These are phyloP conservation scores for Yamadazyma atmosphaerica DNA, from an alignment of 1,139 yeast species.

Conservation along the genomic window DNA sequence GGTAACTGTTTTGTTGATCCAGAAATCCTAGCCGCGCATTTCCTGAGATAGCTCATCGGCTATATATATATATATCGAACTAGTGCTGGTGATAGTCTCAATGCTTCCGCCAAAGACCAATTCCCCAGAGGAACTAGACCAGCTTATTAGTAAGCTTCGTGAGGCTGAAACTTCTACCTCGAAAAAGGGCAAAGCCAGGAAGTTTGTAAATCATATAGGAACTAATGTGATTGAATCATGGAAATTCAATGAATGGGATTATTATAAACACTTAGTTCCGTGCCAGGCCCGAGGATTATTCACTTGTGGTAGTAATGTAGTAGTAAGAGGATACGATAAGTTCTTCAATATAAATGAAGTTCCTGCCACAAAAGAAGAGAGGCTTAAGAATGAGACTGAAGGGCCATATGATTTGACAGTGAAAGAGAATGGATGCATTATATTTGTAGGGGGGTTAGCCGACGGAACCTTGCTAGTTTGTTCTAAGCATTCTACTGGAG, in stretches of 20 bases:
- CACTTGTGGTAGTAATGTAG: slow-evolving; percentile 53
- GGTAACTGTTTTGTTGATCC: background rate
- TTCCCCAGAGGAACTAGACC: slow-evolving; percentile 12
- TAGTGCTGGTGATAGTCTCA: too few species aligned
- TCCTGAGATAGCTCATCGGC: too few species aligned
- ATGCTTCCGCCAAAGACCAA: slow-evolving; percentile 11
- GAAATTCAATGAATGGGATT: slow-evolving; percentile 92
- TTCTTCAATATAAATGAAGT: slow-evolving; percentile 83
- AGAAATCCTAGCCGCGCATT: too few species aligned
- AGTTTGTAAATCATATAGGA: slow-evolving; percentile 18
- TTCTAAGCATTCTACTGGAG: slow-evolving; percentile 87
- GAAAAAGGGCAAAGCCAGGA: slow-evolving; percentile 26
- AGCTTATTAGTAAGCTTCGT: slow-evolving; percentile 17
- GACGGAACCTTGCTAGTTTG: slow-evolving; percentile 80
- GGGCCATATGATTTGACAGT: slow-evolving; percentile 85
- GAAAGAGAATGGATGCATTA: slow-evolving; percentile 94
- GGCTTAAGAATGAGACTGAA: slow-evolving; percentile 44
- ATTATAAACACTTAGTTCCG: slow-evolving; percentile 59
- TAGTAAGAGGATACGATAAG: slow-evolving; percentile 89
- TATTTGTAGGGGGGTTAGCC: slow-evolving; percentile 72
- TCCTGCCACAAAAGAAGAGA: slow-evolving; percentile 48
- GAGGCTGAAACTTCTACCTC: slow-evolving; percentile 15
- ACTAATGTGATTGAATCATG: slow-evolving; percentile 43
- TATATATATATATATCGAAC: too few species aligned
- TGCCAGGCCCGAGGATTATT: slow-evolving; percentile 84